Evolutionary conservation across 192 early-diverging fungal genomes (phyloP).

Genomic region (Rhizoclosmatium sp.): DNA sequence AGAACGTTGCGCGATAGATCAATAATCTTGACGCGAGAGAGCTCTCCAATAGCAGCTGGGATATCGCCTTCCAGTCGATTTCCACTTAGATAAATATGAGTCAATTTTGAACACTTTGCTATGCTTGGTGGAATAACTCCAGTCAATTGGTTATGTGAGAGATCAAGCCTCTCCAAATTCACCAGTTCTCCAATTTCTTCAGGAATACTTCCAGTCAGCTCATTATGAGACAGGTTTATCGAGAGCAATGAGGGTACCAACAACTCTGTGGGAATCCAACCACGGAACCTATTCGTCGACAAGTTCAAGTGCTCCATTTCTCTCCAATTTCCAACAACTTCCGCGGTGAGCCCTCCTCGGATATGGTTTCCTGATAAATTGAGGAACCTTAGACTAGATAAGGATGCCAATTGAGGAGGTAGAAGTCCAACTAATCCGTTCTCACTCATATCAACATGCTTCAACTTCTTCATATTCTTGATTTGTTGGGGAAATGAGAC

Average conservation of each 20-base stretch:
- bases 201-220: no score
- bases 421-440: no score
- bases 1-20: neutral
- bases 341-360: neutral
- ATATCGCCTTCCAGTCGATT: constrained; percentile 6
- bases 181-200: no score
- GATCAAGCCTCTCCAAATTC: no score
- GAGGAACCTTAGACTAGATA: no score
- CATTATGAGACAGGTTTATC: neutral
- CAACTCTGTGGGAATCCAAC: neutral
- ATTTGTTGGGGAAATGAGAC: no score
- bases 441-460: no score
- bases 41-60: neutral
- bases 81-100: neutral
- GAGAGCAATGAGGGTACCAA: neutral
- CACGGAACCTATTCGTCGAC: neutral
- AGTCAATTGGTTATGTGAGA: no score
- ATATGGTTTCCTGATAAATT: no score
- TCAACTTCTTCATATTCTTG: no score
- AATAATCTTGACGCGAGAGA: neutral
- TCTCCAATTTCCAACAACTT: neutral
- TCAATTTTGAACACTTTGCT: neutral
- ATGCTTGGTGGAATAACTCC: neutral
- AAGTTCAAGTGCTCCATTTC: neutral
- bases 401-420: no score